Conservation (phyloP, 805 yeast genomes). For the Lipomyces yamadae region DNA sequence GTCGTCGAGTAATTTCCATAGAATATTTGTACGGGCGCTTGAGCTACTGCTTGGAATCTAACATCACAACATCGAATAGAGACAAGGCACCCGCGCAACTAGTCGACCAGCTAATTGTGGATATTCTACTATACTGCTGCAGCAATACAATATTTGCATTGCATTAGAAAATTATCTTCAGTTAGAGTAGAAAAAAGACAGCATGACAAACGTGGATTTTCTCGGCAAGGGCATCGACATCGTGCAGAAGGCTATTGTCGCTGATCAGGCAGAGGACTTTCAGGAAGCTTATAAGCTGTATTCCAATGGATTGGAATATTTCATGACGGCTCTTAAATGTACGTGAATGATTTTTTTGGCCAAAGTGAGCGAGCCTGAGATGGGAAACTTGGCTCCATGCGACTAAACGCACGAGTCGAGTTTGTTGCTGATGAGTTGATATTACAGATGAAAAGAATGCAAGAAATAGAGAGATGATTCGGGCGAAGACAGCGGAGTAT, state of each 20-base stretch:
- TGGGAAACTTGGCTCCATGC: not conserved
- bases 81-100: not conserved
- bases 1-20: not conserved
- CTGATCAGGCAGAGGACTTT: slow-evolving; percentile 85
- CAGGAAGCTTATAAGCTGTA: slow-evolving; percentile 94
- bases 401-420: not conserved
- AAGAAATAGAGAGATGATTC: slow-evolving; percentile 83
- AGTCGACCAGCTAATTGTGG: not conserved
- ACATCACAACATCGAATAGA: not conserved
- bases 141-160: not conserved
- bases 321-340: slow-evolving; percentile 91
- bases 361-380: not conserved
- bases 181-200: not conserved
- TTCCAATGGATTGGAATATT: slow-evolving; percentile 89
- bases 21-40: not conserved
- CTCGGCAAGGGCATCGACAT: slow-evolving; percentile 92
- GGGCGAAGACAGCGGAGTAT: slow-evolving; percentile 89
- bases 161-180: not conserved
- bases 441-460: slow-evolving; percentile 76
- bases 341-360: slow-evolving; percentile 33
- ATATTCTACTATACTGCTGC: not conserved
- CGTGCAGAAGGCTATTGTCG: slow-evolving; percentile 92
- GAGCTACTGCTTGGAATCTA: not conserved
- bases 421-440: not conserved
- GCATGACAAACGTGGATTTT: slow-evolving; percentile 58